phyloP scores from a whole-genome alignment of 208 protist species.

The Crithidia thermophila region DNA sequence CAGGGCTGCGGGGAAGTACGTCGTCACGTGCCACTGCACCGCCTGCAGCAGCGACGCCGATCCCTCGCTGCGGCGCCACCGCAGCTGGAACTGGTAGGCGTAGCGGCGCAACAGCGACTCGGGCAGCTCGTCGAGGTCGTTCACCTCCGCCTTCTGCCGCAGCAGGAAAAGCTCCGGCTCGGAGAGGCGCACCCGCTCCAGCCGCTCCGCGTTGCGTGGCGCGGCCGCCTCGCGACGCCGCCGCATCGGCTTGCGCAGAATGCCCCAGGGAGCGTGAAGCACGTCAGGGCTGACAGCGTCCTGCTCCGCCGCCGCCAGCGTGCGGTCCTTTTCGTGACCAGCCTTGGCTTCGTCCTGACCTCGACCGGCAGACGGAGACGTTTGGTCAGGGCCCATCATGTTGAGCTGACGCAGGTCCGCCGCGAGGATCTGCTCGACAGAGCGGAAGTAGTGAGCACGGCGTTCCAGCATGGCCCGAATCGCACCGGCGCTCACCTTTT shows the following conservation, averaged over 20 bases:
- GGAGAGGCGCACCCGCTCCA: conserved; percentile 65
- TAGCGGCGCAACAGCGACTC: conserved; percentile 85
- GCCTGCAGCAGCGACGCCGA: conserved; percentile 74
- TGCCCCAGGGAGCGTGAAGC: conserved; percentile 86
- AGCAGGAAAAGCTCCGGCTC: conserved; percentile 72
- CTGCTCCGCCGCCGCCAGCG: conserved; percentile 47
- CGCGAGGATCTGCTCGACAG: conserved; percentile 76
- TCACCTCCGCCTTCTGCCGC: conserved; percentile 50
- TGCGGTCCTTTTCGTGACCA: conserved; percentile 33
- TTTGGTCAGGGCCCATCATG: conserved; percentile 1
- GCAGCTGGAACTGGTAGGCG: conserved; percentile 82
- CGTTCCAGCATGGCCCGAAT: conserved; percentile 84
- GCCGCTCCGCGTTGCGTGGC: conserved; percentile 47
- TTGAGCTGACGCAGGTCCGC: conserved; percentile 66
- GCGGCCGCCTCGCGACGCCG: conserved; percentile 8
- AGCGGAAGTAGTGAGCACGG: conserved; percentile 86
- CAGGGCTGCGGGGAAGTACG: conserved; percentile 48
- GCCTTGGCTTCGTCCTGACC: neutral
- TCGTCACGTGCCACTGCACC: conserved; percentile 86
- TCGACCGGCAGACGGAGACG: neutral
- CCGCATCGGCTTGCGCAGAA: conserved; percentile 76
- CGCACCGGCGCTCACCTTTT: conserved; percentile 46
- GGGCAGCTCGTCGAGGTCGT: conserved; percentile 85
- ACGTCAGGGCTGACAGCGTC: conserved; percentile 59
- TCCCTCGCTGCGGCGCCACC: conserved; percentile 62